phyloP scores from a whole-genome alignment of 257 asterid species.

The Gentiana macrophylla region DNA sequence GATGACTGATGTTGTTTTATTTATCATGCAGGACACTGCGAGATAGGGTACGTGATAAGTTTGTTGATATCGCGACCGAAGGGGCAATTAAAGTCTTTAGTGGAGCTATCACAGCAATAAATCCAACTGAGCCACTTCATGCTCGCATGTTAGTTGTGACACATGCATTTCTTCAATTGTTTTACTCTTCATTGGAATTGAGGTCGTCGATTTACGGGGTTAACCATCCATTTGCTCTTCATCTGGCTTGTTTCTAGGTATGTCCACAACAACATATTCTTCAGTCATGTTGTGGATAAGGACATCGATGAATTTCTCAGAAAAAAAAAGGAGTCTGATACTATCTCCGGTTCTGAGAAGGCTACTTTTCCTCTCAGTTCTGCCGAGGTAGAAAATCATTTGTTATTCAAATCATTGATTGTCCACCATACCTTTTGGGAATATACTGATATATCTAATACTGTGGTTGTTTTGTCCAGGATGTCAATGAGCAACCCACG shows the following conservation, averaged over 20 bases:
- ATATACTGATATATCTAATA: conserved; percentile 24
- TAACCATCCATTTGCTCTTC: not conserved
- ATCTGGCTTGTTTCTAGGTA: conserved; percentile 38
- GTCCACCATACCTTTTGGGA: conserved; percentile 23
- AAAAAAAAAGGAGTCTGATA: conserved; percentile 35
- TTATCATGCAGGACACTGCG: conserved; percentile 61
- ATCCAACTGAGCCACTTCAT: conserved; percentile 98
- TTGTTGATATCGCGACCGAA: conserved; percentile 85
- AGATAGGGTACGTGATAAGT: conserved; percentile 88
- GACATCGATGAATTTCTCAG: conserved; percentile 60
- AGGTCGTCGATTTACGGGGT: no score
- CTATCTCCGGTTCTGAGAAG: conserved; percentile 25
- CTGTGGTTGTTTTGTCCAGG: conserved; percentile 27
- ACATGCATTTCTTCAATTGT: no score
- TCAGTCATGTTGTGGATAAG: conserved; percentile 88
- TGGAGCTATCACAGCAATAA: conserved; percentile 89
- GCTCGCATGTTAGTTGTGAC: conserved; percentile 68
- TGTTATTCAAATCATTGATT: conserved; percentile 5
- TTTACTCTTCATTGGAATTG: no score
- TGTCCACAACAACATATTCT: conserved; percentile 94
- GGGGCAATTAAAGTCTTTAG: conserved; percentile 91
- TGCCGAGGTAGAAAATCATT: conserved; percentile 15
- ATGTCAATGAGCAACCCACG: conserved; percentile 91
- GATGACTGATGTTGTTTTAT: not conserved
- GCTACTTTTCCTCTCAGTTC: no score